Conservation (phyloP, 2,329 filamentous ascomycete genomes). For the Penicillium sp. region DNA sequence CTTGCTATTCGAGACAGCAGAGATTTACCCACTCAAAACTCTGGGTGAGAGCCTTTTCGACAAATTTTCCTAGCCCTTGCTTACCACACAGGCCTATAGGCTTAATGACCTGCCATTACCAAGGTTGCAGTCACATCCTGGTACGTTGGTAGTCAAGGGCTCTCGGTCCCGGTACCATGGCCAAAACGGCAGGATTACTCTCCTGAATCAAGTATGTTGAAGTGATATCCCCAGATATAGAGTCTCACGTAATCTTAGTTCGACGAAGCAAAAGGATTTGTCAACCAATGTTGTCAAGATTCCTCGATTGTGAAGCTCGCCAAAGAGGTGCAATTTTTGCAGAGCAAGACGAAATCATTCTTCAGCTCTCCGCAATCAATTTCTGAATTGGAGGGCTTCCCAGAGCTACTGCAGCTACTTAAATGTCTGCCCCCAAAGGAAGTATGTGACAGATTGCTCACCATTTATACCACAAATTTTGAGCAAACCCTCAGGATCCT, state of each 20-base stretch:
- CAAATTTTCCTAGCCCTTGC: neutral
- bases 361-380: constrained; percentile 17
- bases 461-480: constrained; percentile 19
- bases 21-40: neutral
- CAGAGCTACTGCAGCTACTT: constrained; percentile 16
- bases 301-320: constrained; percentile 18
- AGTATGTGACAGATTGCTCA: constrained; percentile 20
- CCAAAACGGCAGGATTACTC: constrained; percentile 20
- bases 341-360: constrained; percentile 15
- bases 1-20: constrained; percentile 6
- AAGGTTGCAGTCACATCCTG: constrained; percentile 9
- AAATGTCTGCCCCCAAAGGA: constrained; percentile 14
- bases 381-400: constrained; percentile 11
- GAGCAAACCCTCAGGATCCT: constrained; percentile 21
- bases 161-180: constrained; percentile 25
- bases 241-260: constrained; percentile 13
- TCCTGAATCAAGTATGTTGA: constrained; percentile 6
- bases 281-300: constrained; percentile 19
- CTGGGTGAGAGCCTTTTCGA: constrained; percentile 3
- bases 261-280: constrained; percentile 23
- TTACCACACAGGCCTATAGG: constrained; percentile 5
- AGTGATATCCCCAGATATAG: constrained; percentile 8
- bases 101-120: neutral
- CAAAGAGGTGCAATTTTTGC: constrained; percentile 27
- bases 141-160: constrained; percentile 24